Conservation (phyloP, 2,329 filamentous ascomycete genomes). For the Hymenoscyphus albidus region DNA sequence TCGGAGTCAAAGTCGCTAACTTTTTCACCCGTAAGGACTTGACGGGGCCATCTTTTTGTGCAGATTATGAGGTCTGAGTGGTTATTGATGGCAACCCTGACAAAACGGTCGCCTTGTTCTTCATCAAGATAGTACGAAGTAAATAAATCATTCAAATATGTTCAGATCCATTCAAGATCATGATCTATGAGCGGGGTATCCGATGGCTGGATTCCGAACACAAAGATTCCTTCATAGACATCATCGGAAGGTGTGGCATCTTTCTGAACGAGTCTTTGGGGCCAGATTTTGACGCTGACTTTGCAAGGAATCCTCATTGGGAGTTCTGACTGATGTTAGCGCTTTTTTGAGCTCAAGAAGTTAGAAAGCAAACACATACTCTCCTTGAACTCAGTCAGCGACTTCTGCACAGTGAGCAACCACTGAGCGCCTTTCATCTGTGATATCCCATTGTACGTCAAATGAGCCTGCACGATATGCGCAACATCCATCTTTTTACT, state of each 20-base stretch:
- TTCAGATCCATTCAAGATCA: background rate
- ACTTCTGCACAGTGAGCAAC: constrained; percentile 18
- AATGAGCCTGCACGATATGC: constrained; percentile 10
- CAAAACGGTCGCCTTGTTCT: constrained; percentile 7
- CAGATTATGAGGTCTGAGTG: constrained; percentile 11
- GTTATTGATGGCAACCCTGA: constrained; percentile 4
- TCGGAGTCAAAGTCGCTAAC: background rate
- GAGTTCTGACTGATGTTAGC: constrained; percentile 1
- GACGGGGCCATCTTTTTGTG: constrained; percentile 16
- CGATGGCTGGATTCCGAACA: constrained; percentile 14
- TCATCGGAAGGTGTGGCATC: constrained; percentile 6
- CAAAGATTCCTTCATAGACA: constrained; percentile 22
- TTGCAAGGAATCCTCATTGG: background rate
- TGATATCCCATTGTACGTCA: constrained; percentile 20
- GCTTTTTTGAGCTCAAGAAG: background rate
- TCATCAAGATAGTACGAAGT: no score
- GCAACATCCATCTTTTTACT: constrained; percentile 8
- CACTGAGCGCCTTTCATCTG: constrained; percentile 17
- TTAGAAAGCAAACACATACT: constrained; percentile 12
- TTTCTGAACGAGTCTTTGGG: constrained; percentile 15
- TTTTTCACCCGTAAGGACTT: constrained; percentile 10
- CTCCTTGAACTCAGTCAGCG: constrained; percentile 16
- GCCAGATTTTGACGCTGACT: constrained; percentile 15
- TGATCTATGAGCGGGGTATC: background rate
- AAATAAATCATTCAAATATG: no score